Conservation (phyloP, 768 basidiomycete genomes). For the Hortiboletus campestris region DNA sequence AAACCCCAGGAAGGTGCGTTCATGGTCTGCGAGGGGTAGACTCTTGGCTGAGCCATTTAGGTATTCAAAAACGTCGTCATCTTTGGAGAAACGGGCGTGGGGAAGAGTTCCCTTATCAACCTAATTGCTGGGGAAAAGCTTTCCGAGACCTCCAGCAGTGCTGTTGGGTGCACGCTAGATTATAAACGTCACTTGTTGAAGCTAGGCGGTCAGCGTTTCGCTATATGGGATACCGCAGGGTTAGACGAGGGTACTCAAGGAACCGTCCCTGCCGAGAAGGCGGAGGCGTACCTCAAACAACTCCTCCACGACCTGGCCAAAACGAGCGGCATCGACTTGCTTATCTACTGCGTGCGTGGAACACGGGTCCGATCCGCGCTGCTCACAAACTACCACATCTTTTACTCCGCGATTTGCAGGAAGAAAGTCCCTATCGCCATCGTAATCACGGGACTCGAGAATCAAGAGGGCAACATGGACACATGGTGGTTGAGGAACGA, state of each 20-base stretch:
- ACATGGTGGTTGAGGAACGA: constrained; percentile 31
- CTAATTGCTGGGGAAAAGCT: constrained; percentile 12
- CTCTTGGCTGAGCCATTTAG: not conserved
- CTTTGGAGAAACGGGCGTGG: constrained; percentile 24
- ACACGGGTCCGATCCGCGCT: constrained; percentile 17
- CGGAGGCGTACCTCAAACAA: constrained; percentile 26
- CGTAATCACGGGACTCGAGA: constrained; percentile 40
- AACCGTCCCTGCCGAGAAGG: constrained; percentile 23
- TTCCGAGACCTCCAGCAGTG: constrained; percentile 19
- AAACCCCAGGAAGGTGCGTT: constrained; percentile 11
- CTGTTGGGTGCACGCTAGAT: constrained; percentile 19
- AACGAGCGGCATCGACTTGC: constrained; percentile 17
- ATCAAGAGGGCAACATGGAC: constrained; percentile 29
- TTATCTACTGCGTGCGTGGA: constrained; percentile 31
- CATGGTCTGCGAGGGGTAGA: not conserved
- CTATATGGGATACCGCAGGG: constrained; percentile 27
- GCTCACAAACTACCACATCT: constrained; percentile 38
- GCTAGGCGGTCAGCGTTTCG: constrained; percentile 9
- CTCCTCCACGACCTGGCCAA: constrained; percentile 22
- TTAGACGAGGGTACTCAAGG: constrained; percentile 24
- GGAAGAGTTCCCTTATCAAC: constrained; percentile 26
- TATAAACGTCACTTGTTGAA: constrained; percentile 7
- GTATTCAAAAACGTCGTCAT: constrained; percentile 19
- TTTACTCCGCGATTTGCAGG: constrained; percentile 39
- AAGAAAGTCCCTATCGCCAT: constrained; percentile 39